Base-by-base conservation (phyloP, 768 basidiomycete genomes). In the Phylloporus sp. region DNA sequence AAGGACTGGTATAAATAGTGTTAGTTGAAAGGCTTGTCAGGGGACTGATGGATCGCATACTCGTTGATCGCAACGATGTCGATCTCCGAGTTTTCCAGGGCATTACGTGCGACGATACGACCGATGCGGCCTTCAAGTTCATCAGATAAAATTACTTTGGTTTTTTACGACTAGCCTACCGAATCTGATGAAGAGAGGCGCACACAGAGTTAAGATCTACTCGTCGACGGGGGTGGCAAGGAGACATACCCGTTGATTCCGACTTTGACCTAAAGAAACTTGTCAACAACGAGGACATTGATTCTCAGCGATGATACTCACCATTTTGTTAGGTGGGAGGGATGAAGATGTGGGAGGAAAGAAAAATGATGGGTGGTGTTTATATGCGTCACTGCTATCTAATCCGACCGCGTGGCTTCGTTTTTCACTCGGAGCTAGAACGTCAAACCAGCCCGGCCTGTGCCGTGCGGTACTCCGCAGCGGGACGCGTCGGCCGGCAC, bases 41-140 rank as follows among this genome's bases (percentile, higher is more conserved):
- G 23, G 24, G 39, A 26, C 33, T 42, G 21, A 39, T 29, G 10
- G 23, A 39, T 15, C 9, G 69, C 90, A 61, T 59, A 94, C 90
- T 95, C 92, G 77, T 98, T 97, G 62, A 98, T 71, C 48, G 93
- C 93, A 54, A 93, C 84, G 64, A 99, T 81, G n/a, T 91, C 73
- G 65, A 93, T 77, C 43, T 83, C 81, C 44, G 74, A 67, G 63
- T 79, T 71, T 57, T 81, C 73, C 59, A 96, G 77, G 42, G 94
- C 93, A 77, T 97, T 97, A 59, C 96, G 87, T 70, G 87, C 77
- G 56, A 98, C 96, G 69, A 98, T 95, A 72, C 96, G 95, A 70
- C 96, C 95, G 67, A 98, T 98, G 78, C 96, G 95, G 78, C 95
- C 95, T 65, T 11, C 6, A 32, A 62, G n/a, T 58, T 36, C 4